Conservation (phyloP, 208 protist genomes). For the Trypanosoma caninum region DNA sequence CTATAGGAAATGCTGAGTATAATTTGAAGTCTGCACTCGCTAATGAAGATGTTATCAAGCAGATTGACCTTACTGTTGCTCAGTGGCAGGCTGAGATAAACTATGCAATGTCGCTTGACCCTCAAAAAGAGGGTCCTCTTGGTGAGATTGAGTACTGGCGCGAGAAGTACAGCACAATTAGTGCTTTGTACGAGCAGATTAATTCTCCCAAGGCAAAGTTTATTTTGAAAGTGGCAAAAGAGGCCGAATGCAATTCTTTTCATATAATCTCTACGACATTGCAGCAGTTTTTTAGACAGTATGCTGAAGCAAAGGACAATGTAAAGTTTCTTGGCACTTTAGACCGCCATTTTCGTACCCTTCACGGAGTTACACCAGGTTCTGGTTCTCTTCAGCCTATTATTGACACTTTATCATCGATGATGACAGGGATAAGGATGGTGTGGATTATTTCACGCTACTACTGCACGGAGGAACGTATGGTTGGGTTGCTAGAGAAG, state of each 20-base stretch:
- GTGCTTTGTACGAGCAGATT: slow-evolving; percentile 96
- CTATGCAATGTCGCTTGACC: slow-evolving; percentile 89
- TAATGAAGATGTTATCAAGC: slow-evolving; percentile 85
- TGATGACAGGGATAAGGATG: slow-evolving; percentile 99
- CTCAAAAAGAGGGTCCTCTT: slow-evolving; percentile 92
- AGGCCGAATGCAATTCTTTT: slow-evolving; percentile 83
- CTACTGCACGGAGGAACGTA: slow-evolving; percentile 98
- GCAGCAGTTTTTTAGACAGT: slow-evolving; percentile 93
- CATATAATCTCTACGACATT: slow-evolving; percentile 91
- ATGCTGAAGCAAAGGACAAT: slow-evolving; percentile 98
- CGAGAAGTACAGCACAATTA: slow-evolving; percentile 94
- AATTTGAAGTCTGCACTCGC: slow-evolving; percentile 68
- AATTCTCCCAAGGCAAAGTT: slow-evolving; percentile 92
- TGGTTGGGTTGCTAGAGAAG: slow-evolving; percentile 97
- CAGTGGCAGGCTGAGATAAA: slow-evolving; percentile 91
- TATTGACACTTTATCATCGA: slow-evolving; percentile 95
- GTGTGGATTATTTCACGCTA: slow-evolving; percentile 99
- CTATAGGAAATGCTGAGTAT: slow-evolving; percentile 71
- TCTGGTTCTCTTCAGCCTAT: slow-evolving; percentile 91
- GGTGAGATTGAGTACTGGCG: slow-evolving; percentile 98
- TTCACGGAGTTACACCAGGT: slow-evolving; percentile 81
- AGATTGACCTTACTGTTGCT: slow-evolving; percentile 84
- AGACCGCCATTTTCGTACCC: slow-evolving; percentile 98
- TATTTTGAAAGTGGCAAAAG: slow-evolving; percentile 91
- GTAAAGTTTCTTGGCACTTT: slow-evolving; percentile 98